phyloP scores from a whole-genome alignment of 495 filamentous ascomycete species.

The Aspergillus ostianus region DNA sequence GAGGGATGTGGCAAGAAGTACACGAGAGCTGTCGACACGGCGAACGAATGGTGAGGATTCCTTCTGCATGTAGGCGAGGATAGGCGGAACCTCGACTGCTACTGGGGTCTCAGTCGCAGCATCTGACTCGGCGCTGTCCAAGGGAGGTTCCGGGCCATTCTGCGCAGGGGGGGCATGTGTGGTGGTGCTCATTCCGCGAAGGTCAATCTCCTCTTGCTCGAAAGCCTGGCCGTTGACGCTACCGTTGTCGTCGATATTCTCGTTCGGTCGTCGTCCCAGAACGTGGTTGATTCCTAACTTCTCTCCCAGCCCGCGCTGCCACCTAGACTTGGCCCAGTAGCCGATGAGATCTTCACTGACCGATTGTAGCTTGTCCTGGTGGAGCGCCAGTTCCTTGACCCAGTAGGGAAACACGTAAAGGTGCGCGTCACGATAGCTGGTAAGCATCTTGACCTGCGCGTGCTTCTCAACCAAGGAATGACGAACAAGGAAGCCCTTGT shows the following conservation, averaged over 20 bases:
- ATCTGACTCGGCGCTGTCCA: not conserved
- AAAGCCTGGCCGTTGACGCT: conserved; percentile 43
- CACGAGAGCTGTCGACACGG: conserved; percentile 80
- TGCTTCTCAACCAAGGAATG: conserved; percentile 69
- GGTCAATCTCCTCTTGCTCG: conserved; percentile 60
- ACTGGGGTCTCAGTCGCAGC: not conserved
- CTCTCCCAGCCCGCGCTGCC: conserved; percentile 76
- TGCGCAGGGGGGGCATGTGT: not conserved
- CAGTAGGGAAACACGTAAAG: conserved; percentile 92
- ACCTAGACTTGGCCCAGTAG: conserved; percentile 91
- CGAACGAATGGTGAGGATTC: conserved; percentile 62
- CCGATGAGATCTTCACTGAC: conserved; percentile 91
- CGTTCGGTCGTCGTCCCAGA: conserved; percentile 38
- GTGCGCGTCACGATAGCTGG: conserved; percentile 81
- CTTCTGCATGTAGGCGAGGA: conserved; percentile 74
- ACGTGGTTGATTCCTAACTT: conserved; percentile 74
- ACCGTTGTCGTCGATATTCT: conserved; percentile 32
- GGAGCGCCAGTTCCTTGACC: conserved; percentile 76
- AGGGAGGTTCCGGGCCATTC: not conserved
- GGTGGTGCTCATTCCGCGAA: conserved; percentile 61
- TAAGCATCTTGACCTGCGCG: conserved; percentile 71
- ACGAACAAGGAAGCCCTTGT: conserved; percentile 68
- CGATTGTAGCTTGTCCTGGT: conserved; percentile 77
- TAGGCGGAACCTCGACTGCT: conserved; percentile 53
- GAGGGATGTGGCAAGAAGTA: conserved; percentile 79